These are phyloP conservation scores for Bipolaris gigantea DNA, from an alignment of 2,329 filamentous ascomycete genomes.

Conservation along the genomic window DNA sequence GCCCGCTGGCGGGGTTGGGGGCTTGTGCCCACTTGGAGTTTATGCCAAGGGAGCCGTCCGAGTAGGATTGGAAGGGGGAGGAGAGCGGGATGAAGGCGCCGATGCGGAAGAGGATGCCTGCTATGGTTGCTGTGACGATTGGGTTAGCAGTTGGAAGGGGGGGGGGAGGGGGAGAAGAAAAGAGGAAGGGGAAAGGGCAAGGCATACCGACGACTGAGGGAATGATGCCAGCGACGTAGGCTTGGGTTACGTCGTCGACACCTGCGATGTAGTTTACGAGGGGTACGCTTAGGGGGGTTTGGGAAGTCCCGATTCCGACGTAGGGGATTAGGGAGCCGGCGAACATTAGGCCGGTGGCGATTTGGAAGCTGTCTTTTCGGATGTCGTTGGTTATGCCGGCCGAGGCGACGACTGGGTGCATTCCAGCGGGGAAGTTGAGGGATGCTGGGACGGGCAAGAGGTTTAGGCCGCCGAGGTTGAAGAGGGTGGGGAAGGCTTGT, in stretches of 20 bases:
- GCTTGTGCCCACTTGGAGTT: conserved; percentile 12
- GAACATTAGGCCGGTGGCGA: conserved; percentile 5
- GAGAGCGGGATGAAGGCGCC: conserved; percentile 10
- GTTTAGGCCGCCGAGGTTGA: conserved; percentile 4
- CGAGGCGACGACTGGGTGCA: conserved; percentile 10
- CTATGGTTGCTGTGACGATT: conserved; percentile 3
- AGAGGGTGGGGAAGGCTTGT: conserved; percentile 3
- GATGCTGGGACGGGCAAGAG: conserved; percentile 1
- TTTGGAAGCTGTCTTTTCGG: conserved; percentile 7
- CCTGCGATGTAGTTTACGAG: conserved; percentile 6
- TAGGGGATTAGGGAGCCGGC: conserved; percentile 10
- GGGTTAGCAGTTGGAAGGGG: too few species aligned
- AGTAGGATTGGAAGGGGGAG: conserved; percentile 2
- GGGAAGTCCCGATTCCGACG: neutral
- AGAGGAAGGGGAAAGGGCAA: too few species aligned
- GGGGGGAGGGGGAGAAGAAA: too few species aligned
- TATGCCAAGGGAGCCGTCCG: conserved; percentile 4
- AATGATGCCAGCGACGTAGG: conserved; percentile 3
- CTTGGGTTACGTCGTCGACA: conserved; percentile 3
- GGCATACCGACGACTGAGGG: conserved; percentile 8
- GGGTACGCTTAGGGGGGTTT: conserved; percentile 9
- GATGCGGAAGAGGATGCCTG: conserved; percentile 6
- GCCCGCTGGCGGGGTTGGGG: conserved; percentile 8
- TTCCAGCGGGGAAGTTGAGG: conserved; percentile 2
- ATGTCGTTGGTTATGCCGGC: conserved; percentile 6